Conservation (phyloP, 257 asterid genomes). For the Coffea eugenioides region DNA sequence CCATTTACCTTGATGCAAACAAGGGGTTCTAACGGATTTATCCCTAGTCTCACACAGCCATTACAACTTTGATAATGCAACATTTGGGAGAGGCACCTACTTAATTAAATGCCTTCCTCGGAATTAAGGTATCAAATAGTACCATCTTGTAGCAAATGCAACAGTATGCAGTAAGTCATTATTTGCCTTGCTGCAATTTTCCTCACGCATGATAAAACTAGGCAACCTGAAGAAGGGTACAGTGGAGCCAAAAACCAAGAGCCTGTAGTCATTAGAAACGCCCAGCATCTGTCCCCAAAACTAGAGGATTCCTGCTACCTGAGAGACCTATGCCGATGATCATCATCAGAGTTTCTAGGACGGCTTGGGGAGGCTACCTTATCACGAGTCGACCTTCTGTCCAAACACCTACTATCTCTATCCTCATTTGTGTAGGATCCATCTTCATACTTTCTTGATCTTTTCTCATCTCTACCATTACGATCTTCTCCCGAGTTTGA, state of each 20-base stretch:
- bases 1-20: not conserved
- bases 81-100: not conserved
- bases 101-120: not conserved
- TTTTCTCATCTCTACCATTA: conserved; percentile 41
- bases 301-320: conserved; percentile 10
- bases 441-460: conserved; percentile 42
- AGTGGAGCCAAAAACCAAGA: not conserved
- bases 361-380: conserved; percentile 12
- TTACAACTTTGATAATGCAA: not conserved
- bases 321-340: conserved; percentile 13
- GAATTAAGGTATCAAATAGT: not conserved
- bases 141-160: not conserved
- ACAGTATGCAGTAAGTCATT: not conserved
- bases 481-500: conserved; percentile 36
- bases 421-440: conserved; percentile 40
- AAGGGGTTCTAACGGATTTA: not conserved
- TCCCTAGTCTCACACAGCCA: not conserved
- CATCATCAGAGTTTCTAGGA: conserved; percentile 17
- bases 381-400: conserved; percentile 15
- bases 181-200: not conserved
- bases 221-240: not conserved
- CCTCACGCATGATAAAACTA: not conserved
- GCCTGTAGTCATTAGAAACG: not conserved
- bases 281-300: too few species aligned
- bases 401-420: conserved; percentile 39